Evolutionary conservation across 768 basidiomycete genomes (phyloP).

Genomic region (Tubosaeta brunneosetosa): DNA sequence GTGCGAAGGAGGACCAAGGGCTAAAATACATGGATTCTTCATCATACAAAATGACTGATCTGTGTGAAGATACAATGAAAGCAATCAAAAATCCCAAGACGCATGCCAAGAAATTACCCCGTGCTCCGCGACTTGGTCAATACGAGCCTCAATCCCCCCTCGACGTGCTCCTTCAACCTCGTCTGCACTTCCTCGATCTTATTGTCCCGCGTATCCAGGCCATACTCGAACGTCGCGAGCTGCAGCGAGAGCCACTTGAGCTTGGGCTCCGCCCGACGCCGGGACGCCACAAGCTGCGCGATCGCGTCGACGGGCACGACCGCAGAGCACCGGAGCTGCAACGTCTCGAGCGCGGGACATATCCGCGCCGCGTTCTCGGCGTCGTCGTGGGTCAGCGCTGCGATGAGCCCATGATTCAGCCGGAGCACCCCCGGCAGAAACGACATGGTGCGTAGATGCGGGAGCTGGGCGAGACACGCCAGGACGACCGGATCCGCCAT

Average conservation of each 20-base stretch:
- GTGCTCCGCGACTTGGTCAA: slow-evolving; percentile 21
- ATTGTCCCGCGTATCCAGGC: slow-evolving; percentile 25
- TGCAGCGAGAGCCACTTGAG: slow-evolving; percentile 23
- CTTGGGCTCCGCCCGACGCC: slow-evolving; percentile 6
- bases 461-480: slow-evolving; percentile 19
- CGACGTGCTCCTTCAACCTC: slow-evolving; percentile 15
- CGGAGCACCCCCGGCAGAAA: slow-evolving; percentile 26
- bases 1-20: too few relatives aligned
- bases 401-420: slow-evolving; percentile 29
- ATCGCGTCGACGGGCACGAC: slow-evolving; percentile 21
- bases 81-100: neutral
- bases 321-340: slow-evolving; percentile 25
- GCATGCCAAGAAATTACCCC: neutral
- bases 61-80: neutral
- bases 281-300: slow-evolving; percentile 23
- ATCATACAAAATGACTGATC: too few relatives aligned
- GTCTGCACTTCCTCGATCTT: slow-evolving; percentile 19
- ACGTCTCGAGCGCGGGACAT: slow-evolving; percentile 23
- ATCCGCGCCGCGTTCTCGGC: neutral
- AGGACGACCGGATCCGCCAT: slow-evolving; percentile 17
- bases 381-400: slow-evolving; percentile 15
- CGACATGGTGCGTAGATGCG: slow-evolving; percentile 12
- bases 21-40: too few relatives aligned
- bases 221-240: slow-evolving; percentile 27
- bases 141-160: slow-evolving; percentile 19